Conservation (phyloP, 768 basidiomycete genomes). For the Mycena alexandri region DNA sequence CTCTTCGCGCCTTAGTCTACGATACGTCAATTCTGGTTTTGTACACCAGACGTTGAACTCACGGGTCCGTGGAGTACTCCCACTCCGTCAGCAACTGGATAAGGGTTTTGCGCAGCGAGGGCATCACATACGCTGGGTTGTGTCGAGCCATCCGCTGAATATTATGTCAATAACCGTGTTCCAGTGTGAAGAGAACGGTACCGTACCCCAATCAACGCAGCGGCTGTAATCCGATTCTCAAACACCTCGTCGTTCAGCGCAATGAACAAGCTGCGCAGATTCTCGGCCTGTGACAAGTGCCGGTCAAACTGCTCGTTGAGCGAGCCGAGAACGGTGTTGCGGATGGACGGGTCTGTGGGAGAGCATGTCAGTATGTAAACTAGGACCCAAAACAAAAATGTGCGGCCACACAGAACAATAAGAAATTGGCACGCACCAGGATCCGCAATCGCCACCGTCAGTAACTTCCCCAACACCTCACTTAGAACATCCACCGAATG, state of each 20-base stretch:
- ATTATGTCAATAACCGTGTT: not conserved
- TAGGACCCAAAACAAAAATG: conserved; percentile 11
- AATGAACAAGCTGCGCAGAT: conserved; percentile 98
- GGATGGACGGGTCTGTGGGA: conserved; percentile 26
- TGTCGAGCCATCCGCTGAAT: conserved; percentile 81
- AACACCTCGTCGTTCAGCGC: conserved; percentile 98
- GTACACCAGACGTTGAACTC: conserved; percentile 18
- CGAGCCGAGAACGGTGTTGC: conserved; percentile 56
- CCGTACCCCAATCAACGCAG: conserved; percentile 80
- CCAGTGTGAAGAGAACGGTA: not conserved
- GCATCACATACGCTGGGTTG: conserved; percentile 99
- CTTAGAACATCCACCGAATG: conserved; percentile 97
- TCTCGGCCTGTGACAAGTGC: conserved; percentile 97
- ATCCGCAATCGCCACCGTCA: conserved; percentile 96
- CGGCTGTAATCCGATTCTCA: conserved; percentile 92
- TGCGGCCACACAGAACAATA: too few species aligned
- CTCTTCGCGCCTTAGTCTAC: conserved; percentile 88
- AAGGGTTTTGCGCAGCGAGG: conserved; percentile 92
- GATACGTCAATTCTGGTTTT: not conserved
- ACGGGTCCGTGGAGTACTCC: conserved; percentile 93
- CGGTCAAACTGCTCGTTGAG: conserved; percentile 96
- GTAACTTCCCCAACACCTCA: conserved; percentile 96
- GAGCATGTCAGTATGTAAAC: too few species aligned
- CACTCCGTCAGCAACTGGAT: conserved; percentile 97
- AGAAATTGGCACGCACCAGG: conserved; percentile 68